phyloP scores from a whole-genome alignment of 495 filamentous ascomycete species.

The Penicillium roqueforti region DNA sequence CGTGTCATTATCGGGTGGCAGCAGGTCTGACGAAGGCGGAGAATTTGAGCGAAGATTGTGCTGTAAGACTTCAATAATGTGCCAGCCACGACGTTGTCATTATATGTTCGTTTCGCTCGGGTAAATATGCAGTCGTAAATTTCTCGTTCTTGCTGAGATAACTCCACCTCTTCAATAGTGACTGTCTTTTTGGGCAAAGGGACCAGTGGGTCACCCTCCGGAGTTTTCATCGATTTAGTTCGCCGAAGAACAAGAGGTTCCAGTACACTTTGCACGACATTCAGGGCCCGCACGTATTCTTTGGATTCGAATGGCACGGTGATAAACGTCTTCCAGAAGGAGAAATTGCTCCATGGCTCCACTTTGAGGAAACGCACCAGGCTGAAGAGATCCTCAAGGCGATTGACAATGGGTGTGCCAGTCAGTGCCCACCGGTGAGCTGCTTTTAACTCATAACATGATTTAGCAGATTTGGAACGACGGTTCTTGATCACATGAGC shows the following conservation, averaged over 20 bases:
- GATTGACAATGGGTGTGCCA: conserved; percentile 95
- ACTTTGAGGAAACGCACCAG: conserved; percentile 86
- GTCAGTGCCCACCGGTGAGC: conserved; percentile 91
- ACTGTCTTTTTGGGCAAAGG: conserved; percentile 77
- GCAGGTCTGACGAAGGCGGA: conserved; percentile 89
- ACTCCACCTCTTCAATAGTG: conserved; percentile 78
- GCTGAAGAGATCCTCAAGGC: conserved; percentile 94
- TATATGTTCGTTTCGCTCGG: conserved; percentile 76
- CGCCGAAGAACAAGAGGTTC: conserved; percentile 92
- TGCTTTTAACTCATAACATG: conserved; percentile 83
- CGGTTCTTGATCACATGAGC: conserved; percentile 93
- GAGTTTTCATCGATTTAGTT: conserved; percentile 98
- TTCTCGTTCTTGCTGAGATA: conserved; percentile 77
- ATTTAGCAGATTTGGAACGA: conserved; percentile 80
- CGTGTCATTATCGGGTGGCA: conserved; percentile 88
- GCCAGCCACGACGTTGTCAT: conserved; percentile 80
- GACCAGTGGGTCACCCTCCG: conserved; percentile 80
- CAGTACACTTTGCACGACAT: conserved; percentile 94
- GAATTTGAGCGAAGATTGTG: conserved; percentile 93
- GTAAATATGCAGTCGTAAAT: conserved; percentile 88
- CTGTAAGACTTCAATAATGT: conserved; percentile 92
- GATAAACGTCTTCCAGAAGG: conserved; percentile 98
- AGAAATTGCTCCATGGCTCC: conserved; percentile 97
- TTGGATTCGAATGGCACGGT: conserved; percentile 94
- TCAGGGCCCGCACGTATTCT: conserved; percentile 85